Evolutionary conservation across 2,329 filamentous ascomycete genomes (phyloP), one percentile per base, ranked within the genome.

Genomic region (Huntiella omanensis): DNA sequence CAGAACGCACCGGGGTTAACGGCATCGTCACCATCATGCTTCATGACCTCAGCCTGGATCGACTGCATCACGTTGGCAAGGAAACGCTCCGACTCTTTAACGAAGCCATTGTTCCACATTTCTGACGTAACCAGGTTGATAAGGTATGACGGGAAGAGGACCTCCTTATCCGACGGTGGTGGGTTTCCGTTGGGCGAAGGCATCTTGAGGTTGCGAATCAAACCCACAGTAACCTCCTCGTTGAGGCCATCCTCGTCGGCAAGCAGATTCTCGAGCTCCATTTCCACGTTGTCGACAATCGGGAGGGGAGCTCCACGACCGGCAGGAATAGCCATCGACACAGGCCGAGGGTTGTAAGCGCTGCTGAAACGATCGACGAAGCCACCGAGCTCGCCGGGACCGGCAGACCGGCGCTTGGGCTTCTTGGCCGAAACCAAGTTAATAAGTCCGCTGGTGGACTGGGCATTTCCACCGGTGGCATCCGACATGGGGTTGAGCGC

Each of bases 91-190:
- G 91, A 96, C 64, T 98, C 91, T 69, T 98, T 98, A 56, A 98
- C 91, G 59, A 95, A 98, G 40, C 91, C 91, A 57, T 98, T 98
- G 69, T 98, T 98, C 91, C 91, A 98, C 91, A 98, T 98, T 67
- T 98, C 91, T 12, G 87, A 96, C 10, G 91, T 98, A 52, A 98
- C 91, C 51, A 98, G 72, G 63, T 98, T 98, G 69, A 98, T 98
- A 55, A 98, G 78, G 62, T 96, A 98, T 7, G 91, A 88, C 33
- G 91, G 91, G 79, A 98, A 98, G 45, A 98, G 71, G 16, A 98
- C 88, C 62, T 98, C 91, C 68, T 98, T 98, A 65, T 98, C 91
- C 13, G 86, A 94, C 8, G 91, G 88, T 45, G 87, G 81, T 15
- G 88, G 87, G 45, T 76, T 88, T 33, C 83, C 80, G 58, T 78